These are phyloP conservation scores for Mucor racemosus DNA, from an alignment of 371 early-diverging fungal genomes.

Conservation along the genomic window DNA sequence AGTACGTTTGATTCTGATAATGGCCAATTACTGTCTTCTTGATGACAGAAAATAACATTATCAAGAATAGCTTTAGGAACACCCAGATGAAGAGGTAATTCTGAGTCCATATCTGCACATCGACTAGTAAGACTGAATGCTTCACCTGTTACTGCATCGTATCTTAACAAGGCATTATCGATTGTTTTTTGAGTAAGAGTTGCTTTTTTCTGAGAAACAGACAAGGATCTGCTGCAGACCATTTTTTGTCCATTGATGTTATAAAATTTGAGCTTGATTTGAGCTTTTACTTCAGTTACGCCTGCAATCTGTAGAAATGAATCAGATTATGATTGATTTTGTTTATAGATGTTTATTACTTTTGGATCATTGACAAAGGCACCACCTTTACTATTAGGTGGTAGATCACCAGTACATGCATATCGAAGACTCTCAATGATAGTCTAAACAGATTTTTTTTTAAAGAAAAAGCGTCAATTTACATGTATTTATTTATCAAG, in stretches of 20 bases:
- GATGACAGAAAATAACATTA: constrained; percentile 99
- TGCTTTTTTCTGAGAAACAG: constrained; percentile 74
- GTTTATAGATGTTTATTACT: constrained; percentile 46
- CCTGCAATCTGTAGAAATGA: constrained; percentile 68
- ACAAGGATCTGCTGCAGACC: constrained; percentile 82
- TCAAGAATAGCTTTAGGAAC: constrained; percentile 95
- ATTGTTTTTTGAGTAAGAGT: constrained; percentile 80
- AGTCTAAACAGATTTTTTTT: constrained; percentile 56
- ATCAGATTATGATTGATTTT: not conserved
- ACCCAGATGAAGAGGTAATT: constrained; percentile 87
- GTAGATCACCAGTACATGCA: constrained; percentile 95
- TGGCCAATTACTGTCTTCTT: constrained; percentile 99
- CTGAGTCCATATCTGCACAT: constrained; percentile 89
- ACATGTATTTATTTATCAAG: no score
- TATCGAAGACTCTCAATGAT: constrained; percentile 99
- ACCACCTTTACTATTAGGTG: constrained; percentile 92
- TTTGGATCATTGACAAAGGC: constrained; percentile 98
- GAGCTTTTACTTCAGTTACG: constrained; percentile 91
- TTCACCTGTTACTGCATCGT: constrained; percentile 67
- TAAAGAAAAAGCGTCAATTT: not conserved
- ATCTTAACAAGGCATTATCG: constrained; percentile 76
- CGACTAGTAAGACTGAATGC: constrained; percentile 77
- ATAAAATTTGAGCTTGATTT: constrained; percentile 89
- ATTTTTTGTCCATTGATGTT: constrained; percentile 79
- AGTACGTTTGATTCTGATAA: constrained; percentile 88